These are phyloP conservation scores for Parasarocladium wereldwijsianum DNA, from an alignment of 2,329 filamentous ascomycete genomes.

Conservation along the genomic window DNA sequence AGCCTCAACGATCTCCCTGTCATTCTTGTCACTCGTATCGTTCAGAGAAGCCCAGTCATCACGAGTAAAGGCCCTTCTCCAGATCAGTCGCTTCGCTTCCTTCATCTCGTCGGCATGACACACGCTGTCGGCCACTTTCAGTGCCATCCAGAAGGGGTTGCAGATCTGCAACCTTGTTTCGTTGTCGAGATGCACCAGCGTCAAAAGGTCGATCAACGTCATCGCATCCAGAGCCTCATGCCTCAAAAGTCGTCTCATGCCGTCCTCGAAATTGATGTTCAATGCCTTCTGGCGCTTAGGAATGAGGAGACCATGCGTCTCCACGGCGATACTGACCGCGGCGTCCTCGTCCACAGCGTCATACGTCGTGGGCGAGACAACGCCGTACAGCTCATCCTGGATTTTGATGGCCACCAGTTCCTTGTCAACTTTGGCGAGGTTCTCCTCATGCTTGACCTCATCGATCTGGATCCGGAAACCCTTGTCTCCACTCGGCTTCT, in stretches of 20 bases:
- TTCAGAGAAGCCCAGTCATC: slow-evolving; percentile 78
- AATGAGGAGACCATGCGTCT: slow-evolving; percentile 43
- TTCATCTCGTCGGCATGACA: slow-evolving; percentile 40
- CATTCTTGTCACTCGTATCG: slow-evolving; percentile 59
- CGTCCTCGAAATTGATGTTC: slow-evolving; percentile 55
- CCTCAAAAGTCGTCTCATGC: slow-evolving; percentile 53
- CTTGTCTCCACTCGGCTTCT: slow-evolving; percentile 14
- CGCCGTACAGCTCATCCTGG: slow-evolving; percentile 65
- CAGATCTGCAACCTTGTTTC: slow-evolving; percentile 17
- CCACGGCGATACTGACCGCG: slow-evolving; percentile 61
- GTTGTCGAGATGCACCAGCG: slow-evolving; percentile 42
- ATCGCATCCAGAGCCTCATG: slow-evolving; percentile 56
- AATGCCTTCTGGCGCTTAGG: slow-evolving; percentile 49
- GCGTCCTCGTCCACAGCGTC: slow-evolving; percentile 68
- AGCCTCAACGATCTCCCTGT: slow-evolving; percentile 48
- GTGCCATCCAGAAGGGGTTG: slow-evolving; percentile 61
- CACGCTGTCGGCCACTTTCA: slow-evolving; percentile 43
- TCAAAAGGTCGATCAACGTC: slow-evolving; percentile 60
- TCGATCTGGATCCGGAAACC: slow-evolving; percentile 23
- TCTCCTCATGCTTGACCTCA: slow-evolving; percentile 23
- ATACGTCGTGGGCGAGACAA: slow-evolving; percentile 51
- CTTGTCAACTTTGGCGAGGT: slow-evolving; percentile 40
- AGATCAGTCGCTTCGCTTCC: slow-evolving; percentile 51
- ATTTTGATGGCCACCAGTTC: slow-evolving; percentile 57
- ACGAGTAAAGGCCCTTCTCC: slow-evolving; percentile 71